Base-by-base conservation (phyloP, 768 basidiomycete genomes). In the Boletellus ananas region DNA sequence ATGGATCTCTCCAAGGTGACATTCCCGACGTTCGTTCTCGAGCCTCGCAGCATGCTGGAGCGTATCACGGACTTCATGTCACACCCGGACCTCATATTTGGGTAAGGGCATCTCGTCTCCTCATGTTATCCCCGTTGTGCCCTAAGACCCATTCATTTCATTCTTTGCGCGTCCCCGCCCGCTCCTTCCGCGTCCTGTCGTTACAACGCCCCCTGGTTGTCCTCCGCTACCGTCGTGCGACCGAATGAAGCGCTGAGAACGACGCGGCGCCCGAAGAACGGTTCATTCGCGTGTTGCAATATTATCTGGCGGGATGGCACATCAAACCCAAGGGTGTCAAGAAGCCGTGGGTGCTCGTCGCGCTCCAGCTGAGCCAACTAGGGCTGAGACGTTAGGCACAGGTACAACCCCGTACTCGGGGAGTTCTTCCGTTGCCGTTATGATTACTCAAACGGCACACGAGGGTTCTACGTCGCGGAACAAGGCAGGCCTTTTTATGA, bases 21-120 rank as follows among this genome's bases (percentile, higher is more conserved):
- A 14, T 89, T 93, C 68, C 92, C 91, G 34, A 88, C 86, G 0
- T 99, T 98, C 62, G 95, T 99, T 0, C 82, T 99, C 50, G 95
- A 99, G 72, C 96, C 96, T 6, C 77, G 96, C 63, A 93, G 90
- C 60, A 92, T 97, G 88, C 81, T 97, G 42, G 96, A 99, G 74
- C 84, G 96, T 58, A 95, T 99, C 61, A 98, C 96, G 31, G 95
- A 99, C 74, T 99, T 99, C 72, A 94, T 98, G 87, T 87, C 93
- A 49, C 96, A 98, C 71, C 94, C 96, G 27, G 94, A 99, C 73
- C 85, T 98, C 65, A 81, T 97, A 61, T 95, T 95, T 72, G 90
- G 91, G 92, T 83, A 70, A 70, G 88, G 75, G 55, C 49, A 40
- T 55, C 43, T 39, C 45, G 14, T 43, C 31, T 48, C 47, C 42